Evolutionary conservation across 2,329 filamentous ascomycete species (phyloP).

Genomic region (Pezicula rhizophila): DNA sequence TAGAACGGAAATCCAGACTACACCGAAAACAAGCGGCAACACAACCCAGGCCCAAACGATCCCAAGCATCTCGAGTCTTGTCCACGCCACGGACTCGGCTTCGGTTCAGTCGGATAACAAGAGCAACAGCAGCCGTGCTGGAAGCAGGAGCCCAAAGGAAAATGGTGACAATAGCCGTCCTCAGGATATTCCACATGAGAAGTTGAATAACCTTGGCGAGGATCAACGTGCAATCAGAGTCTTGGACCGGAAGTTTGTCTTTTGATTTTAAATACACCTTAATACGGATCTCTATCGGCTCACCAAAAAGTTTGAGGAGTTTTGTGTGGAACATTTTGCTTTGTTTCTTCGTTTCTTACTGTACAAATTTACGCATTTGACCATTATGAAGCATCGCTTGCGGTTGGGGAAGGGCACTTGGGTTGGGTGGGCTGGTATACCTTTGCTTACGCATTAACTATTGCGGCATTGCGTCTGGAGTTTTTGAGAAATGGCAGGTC

Average conservation of each 20-base stretch:
- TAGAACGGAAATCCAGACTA: slow-evolving; percentile 4
- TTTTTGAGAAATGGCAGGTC: neutral
- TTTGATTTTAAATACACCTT: slow-evolving; percentile 12
- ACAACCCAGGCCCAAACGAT: slow-evolving; percentile 23
- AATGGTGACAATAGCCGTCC: slow-evolving; percentile 29
- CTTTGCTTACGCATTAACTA: slow-evolving; percentile 2
- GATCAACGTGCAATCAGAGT: slow-evolving; percentile 61
- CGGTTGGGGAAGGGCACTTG: too few relatives aligned
- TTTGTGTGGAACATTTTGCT: neutral
- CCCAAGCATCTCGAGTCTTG: slow-evolving; percentile 25
- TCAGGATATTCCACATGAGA: slow-evolving; percentile 50
- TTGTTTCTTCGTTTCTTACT: neutral
- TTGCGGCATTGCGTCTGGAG: neutral
- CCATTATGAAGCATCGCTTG: too few relatives aligned
- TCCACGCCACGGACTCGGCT: slow-evolving; percentile 23
- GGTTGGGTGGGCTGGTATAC: neutral
- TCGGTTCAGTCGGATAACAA: slow-evolving; percentile 24
- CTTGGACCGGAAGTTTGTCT: slow-evolving; percentile 53
- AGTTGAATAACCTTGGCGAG: slow-evolving; percentile 47
- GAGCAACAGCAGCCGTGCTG: slow-evolving; percentile 22
- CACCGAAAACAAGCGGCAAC: slow-evolving; percentile 13
- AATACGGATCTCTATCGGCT: neutral
- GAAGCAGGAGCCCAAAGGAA: slow-evolving; percentile 21
- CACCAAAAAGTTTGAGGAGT: neutral
- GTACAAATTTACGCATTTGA: neutral